A percentile compares a stretch with the other conserved stretches of the same genome.
Conservation (phyloP, 108 stramenopile species). For the Parmales sp. region DNA sequence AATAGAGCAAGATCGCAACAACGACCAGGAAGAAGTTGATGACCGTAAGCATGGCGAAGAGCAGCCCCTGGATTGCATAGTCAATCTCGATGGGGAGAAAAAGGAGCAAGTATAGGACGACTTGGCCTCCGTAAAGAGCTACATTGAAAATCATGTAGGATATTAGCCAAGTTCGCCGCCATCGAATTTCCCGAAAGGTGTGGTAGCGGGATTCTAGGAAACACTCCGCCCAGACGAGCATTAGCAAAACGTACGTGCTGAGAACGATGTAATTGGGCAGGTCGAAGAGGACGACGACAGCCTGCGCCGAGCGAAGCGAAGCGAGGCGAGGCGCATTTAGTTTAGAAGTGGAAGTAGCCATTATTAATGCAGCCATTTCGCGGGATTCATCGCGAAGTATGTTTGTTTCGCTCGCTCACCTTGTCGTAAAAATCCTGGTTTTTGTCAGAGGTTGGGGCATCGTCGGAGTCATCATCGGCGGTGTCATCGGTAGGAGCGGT, state of each 20-base stretch:
- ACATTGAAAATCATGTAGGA: constrained; percentile 75
- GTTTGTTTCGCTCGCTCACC: no score
- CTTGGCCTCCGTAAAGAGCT: constrained; percentile 53
- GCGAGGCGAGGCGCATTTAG: no score
- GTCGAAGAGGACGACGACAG: constrained; percentile 69
- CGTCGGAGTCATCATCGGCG: constrained; percentile 2
- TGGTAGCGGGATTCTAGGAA: constrained; percentile 62
- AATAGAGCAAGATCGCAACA: constrained; percentile 48
- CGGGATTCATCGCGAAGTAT: no score
- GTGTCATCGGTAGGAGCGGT: constrained; percentile 18
- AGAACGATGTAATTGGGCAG: constrained; percentile 73
- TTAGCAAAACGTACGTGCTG: constrained; percentile 68
- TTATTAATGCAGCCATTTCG: no score
- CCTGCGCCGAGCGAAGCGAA: no score
- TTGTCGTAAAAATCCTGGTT: constrained; percentile 73
- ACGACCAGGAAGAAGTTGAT: constrained; percentile 64
- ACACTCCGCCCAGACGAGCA: constrained; percentile 74
- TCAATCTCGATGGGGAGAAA: constrained; percentile 42
- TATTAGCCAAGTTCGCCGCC: constrained; percentile 53
- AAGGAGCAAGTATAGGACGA: constrained; percentile 62
- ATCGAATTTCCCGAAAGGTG: constrained; percentile 31
- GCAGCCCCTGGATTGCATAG: constrained; percentile 35
- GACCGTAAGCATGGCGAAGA: constrained; percentile 59
- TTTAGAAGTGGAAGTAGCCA: no score
- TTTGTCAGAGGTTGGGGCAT: constrained; percentile 23